Conservation (phyloP, 1,284 basidiomycete species). For the Pterula multifida region DNA sequence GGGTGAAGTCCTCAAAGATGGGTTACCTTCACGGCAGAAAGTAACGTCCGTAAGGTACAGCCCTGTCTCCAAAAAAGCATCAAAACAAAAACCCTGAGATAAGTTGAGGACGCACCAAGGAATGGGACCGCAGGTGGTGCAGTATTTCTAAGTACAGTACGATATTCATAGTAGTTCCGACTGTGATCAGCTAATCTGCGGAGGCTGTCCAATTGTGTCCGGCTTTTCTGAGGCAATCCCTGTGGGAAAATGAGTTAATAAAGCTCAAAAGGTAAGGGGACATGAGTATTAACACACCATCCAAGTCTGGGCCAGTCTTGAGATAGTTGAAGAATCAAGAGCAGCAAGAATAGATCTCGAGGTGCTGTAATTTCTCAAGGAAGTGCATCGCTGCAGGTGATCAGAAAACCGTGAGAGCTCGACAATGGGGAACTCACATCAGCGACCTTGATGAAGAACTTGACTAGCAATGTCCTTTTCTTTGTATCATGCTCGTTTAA, state of each 20-base stretch:
- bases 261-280: constrained; percentile 3
- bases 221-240: constrained; percentile 81
- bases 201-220: constrained; percentile 66
- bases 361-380: constrained; percentile 85
- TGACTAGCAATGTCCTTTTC: constrained; percentile 75
- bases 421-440: constrained; percentile 52
- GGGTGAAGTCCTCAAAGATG: constrained; percentile 74
- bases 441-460: constrained; percentile 94
- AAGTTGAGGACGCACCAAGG: constrained; percentile 47
- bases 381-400: constrained; percentile 64
- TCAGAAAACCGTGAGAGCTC: constrained; percentile 17
- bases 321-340: constrained; percentile 89
- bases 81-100: constrained; percentile 1
- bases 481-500: constrained; percentile 83
- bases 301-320: constrained; percentile 88
- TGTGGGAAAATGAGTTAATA: constrained; percentile 24
- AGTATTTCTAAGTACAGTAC: constrained; percentile 70
- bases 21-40: constrained; percentile 93
- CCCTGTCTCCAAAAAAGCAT: constrained; percentile 38
- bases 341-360: constrained; percentile 89
- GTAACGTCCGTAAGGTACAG: constrained; percentile 88
- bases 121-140: constrained; percentile 86
- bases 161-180: constrained; percentile 90
- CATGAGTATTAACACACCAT: constrained; percentile 35
- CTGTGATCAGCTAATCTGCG: constrained; percentile 82